phyloP scores from a whole-genome alignment of 1,284 basidiomycete species.

The Ceratorhiza oryzae-sativae region DNA sequence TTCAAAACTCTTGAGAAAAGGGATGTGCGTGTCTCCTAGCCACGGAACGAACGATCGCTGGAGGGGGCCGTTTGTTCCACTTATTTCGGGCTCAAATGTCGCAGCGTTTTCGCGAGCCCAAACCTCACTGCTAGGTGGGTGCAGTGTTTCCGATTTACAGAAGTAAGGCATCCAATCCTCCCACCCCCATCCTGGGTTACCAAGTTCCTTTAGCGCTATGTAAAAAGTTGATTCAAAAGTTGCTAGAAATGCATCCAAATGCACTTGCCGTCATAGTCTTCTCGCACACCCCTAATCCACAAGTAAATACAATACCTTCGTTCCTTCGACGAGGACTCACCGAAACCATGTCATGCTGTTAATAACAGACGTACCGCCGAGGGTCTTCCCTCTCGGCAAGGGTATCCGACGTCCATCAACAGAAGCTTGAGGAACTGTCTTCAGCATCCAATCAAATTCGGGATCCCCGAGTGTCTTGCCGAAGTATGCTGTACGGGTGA shows the following conservation, averaged over 20 bases:
- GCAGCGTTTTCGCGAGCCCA: constrained; percentile 39
- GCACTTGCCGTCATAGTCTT: constrained; percentile 42
- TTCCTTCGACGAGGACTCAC: constrained; percentile 6
- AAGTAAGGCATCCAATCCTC: constrained; percentile 41
- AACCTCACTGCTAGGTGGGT: constrained; percentile 27
- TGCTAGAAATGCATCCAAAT: background rate
- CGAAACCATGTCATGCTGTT: constrained; percentile 44
- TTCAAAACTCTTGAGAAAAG: constrained; percentile 42
- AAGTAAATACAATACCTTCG: background rate
- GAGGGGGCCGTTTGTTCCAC: constrained; percentile 42
- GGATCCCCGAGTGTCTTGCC: constrained; percentile 38
- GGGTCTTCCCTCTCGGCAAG: constrained; percentile 39
- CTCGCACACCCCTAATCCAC: constrained; percentile 33
- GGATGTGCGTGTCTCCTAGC: constrained; percentile 40
- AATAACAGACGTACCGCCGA: constrained; percentile 42
- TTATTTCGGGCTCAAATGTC: constrained; percentile 37
- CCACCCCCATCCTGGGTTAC: constrained; percentile 43
- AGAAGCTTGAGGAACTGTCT: constrained; percentile 40
- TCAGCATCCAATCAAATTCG: constrained; percentile 40
- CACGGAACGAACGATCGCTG: constrained; percentile 39
- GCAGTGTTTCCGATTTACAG: constrained; percentile 42
- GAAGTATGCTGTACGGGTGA: constrained; percentile 36
- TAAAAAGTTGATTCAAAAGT: background rate
- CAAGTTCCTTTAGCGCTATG: constrained; percentile 35
- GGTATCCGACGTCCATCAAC: constrained; percentile 37